These are phyloP conservation scores for Lactuca saligna DNA, from an alignment of 129 eudicot genomes.

Conservation along the genomic window DNA sequence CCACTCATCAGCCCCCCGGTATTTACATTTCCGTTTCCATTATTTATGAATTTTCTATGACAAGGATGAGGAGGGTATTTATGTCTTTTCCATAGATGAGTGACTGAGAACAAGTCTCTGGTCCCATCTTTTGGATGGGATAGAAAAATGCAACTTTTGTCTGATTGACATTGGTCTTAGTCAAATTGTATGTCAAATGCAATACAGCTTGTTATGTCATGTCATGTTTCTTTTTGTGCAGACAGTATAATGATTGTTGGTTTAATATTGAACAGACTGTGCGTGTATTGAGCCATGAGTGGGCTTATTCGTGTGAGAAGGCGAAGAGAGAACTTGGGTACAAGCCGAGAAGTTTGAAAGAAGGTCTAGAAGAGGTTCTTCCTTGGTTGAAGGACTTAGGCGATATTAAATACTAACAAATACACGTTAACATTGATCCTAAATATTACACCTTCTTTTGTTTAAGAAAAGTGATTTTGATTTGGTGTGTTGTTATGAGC, in stretches of 20 bases:
- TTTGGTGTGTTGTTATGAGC: no score
- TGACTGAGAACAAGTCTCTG: no score
- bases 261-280: conserved; percentile 55
- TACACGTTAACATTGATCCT: not conserved
- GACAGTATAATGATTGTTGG: not conserved
- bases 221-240: not conserved
- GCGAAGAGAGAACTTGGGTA: conserved; percentile 75
- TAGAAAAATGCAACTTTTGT: no score
- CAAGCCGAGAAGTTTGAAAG: conserved; percentile 76
- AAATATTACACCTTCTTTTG: no score
- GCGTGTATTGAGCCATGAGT: conserved; percentile 58
- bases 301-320: conserved; percentile 86
- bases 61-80: no score
- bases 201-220: not conserved
- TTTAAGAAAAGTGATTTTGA: no score
- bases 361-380: conserved; percentile 78
- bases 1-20: conserved; percentile 96
- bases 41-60: not conserved
- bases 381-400: conserved; percentile 80
- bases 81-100: no score
- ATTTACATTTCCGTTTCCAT: conserved; percentile 10
- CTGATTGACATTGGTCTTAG: no score
- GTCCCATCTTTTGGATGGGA: no score
- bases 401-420: conserved; percentile 59
- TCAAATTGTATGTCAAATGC: no score